Evolutionary conservation across 2,329 filamentous ascomycete genomes (phyloP), one percentile per base, ranked within the genome.

Genomic region (Fusarium scirpi): DNA sequence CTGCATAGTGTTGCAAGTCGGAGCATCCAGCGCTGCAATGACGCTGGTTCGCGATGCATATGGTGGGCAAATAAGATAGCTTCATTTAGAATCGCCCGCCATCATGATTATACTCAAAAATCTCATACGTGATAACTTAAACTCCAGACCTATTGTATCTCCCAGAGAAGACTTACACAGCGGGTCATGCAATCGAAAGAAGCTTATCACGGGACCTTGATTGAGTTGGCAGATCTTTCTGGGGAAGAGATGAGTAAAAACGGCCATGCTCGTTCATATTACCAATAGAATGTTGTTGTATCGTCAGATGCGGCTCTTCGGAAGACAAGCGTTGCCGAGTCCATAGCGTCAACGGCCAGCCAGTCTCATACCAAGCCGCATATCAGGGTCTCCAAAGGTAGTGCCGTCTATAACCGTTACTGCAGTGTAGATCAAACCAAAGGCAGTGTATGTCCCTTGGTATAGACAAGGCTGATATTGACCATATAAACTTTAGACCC

Each of bases 171-270:
- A 16, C n/a, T 18, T 5, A 13, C 22, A 13, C 6, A 20, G 58
- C 45, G 58, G 38, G 54, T 32, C 55, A 40, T 25, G 55, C 13
- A 27, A 27, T 8, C 15, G 27, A 53, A 53, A 47, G 53, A 29
- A 11, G 3, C 18, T 11, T n/a, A 40, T 29, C 53, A 60, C 51
- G 60, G 65, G 54, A 22, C 3, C 13, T 6, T 30, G 13, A 51
- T 48, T 48, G 34, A 62, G 58, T 63, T 56, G 41, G 22, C 16
- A 65, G 65, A 65, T 65, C 47, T 34, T 43, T 30, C 60, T 51
- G 15, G 20, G 29, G 27, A 29, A 5, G 10, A 29, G 0, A 5
- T 51, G 29, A 51, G 34, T 45, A 40, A 45, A 30, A 25, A 25
- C 10, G 30, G 8, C 12, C 30, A 20, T n/a, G 11, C 9, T 12